Evolutionary conservation across 225 moss, liverwort and hornwort species (phyloP).

Genomic region (Marchantia paleacea): DNA sequence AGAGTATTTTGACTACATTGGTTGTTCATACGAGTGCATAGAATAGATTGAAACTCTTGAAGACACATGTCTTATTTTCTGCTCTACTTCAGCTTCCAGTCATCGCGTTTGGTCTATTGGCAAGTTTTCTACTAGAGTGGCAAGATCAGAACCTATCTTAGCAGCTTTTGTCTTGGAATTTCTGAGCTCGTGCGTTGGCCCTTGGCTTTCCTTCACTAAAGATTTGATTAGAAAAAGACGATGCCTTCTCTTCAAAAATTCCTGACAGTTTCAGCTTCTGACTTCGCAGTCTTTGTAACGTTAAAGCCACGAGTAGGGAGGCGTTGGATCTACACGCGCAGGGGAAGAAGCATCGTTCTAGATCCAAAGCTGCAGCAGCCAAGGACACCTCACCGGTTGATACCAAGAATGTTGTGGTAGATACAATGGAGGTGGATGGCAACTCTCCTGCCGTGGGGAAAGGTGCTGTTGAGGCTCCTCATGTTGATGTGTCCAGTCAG

Average conservation of each 20-base stretch:
- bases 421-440: neutral
- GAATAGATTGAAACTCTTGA: neutral
- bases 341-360: conserved; percentile 82
- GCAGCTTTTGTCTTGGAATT: too few species aligned
- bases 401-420: conserved; percentile 1
- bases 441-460: neutral
- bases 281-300: conserved; percentile 69
- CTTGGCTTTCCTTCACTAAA: too few species aligned
- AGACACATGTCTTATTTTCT: neutral
- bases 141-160: too few species aligned
- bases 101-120: too few species aligned
- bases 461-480: neutral
- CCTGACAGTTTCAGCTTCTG: neutral
- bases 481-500: neutral
- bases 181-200: too few species aligned
- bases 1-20: neutral
- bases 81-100: neutral
- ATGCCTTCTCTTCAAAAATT: neutral
- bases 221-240: neutral
- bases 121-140: too few species aligned
- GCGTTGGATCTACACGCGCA: conserved; percentile 72
- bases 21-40: neutral
- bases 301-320: conserved; percentile 78
- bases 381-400: conserved; percentile 11
- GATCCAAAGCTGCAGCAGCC: conserved; percentile 54